Conservation (phyloP, 2,329 filamentous ascomycete genomes). For the Passalora sequoiae region DNA sequence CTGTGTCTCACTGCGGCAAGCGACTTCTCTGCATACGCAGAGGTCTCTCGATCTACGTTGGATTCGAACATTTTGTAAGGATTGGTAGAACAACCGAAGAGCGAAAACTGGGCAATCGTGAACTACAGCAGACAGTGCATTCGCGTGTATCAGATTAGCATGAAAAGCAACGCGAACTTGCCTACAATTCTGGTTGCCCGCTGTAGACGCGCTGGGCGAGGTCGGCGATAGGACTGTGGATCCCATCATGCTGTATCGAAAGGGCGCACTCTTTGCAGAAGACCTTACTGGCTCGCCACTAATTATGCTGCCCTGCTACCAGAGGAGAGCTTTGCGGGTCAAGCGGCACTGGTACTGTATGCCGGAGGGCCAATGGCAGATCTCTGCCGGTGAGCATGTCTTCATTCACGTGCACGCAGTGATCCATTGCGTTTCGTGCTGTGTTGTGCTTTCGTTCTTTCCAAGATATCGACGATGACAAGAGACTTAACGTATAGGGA, state of each 20-base stretch:
- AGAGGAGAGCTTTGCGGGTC: background rate
- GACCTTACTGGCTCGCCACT: background rate
- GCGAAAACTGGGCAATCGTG: background rate
- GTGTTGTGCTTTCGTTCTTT: no score
- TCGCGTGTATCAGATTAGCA: background rate
- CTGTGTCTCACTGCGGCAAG: background rate
- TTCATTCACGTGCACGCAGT: no score
- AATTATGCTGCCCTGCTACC: background rate
- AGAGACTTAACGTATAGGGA: no score
- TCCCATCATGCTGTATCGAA: background rate
- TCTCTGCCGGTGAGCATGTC: no score
- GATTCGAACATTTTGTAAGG: background rate
- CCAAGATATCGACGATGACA: no score
- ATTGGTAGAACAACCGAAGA: background rate
- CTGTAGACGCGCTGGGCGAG: background rate
- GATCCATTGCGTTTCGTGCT: no score
- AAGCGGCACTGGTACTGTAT: background rate
- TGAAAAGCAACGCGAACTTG: background rate
- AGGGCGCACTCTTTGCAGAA: background rate
- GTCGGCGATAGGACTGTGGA: background rate
- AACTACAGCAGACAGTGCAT: background rate
- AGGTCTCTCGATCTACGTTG: background rate
- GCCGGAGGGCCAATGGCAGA: no score
- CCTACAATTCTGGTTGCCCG: slow-evolving; percentile 9
- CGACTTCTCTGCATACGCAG: background rate